Conservation (phyloP, 176 grass and related monocot species). For the Oryza meridionalis region DNA sequence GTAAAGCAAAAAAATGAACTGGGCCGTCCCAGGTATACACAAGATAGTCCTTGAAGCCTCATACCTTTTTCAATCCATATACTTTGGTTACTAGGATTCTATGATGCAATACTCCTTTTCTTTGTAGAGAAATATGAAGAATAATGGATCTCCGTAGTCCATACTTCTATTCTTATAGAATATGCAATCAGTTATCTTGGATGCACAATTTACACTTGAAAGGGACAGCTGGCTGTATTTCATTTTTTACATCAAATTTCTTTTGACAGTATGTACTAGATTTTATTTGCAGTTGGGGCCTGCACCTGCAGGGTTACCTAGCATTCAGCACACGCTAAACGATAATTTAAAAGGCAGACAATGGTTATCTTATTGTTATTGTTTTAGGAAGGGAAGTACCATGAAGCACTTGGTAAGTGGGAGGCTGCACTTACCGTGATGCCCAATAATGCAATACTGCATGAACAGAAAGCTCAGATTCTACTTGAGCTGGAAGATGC, state of each 20-base stretch:
- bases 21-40: background rate
- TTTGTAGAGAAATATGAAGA: background rate
- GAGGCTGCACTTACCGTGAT: slow-evolving; percentile 69
- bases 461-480: slow-evolving; percentile 88
- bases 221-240: background rate
- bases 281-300: slow-evolving; percentile 4
- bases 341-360: background rate
- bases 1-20: background rate
- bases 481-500: slow-evolving; percentile 85
- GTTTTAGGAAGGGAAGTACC: slow-evolving; percentile 82
- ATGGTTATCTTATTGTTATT: background rate
- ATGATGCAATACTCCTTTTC: background rate
- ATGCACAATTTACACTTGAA: background rate
- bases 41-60: background rate
- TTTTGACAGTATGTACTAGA: background rate
- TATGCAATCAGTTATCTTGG: background rate
- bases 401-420: slow-evolving; percentile 87
- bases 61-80: background rate
- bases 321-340: background rate
- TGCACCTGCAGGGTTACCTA: background rate
- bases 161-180: background rate
- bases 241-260: background rate
- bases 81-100: background rate
- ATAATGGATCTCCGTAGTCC: background rate
- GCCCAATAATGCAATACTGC: slow-evolving; percentile 71